phyloP scores from a whole-genome alignment of 2,329 filamentous ascomycete species.

The Exophiala sp. region DNA sequence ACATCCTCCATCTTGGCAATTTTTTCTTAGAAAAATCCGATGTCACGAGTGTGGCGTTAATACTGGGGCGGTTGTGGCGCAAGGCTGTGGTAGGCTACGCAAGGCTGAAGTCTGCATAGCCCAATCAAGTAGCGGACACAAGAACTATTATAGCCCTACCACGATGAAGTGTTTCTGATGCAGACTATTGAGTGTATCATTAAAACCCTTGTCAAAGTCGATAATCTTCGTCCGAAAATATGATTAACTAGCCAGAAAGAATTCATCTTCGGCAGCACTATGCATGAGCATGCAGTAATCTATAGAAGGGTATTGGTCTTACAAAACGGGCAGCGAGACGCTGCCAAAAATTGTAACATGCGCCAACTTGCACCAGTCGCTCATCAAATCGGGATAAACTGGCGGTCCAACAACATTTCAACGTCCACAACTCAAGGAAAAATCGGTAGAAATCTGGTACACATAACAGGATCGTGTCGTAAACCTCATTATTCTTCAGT shows the following conservation, averaged over 20 bases:
- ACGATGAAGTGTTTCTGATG: too few relatives aligned
- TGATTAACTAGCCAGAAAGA: background rate
- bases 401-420: background rate
- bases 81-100: background rate
- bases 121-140: too few relatives aligned
- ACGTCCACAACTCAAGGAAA: background rate
- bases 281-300: background rate
- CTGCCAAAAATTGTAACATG: background rate
- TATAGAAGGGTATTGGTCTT: background rate
- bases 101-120: conserved; percentile 1
- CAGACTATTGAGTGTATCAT: background rate
- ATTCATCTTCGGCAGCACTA: background rate
- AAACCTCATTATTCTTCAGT: conserved; percentile 27
- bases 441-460: background rate
- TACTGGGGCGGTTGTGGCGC: conserved; percentile 4
- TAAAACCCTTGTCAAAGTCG: background rate
- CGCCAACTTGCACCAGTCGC: background rate
- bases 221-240: background rate
- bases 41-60: background rate
- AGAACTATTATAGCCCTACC: too few relatives aligned
- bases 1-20: background rate
- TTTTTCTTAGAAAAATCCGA: background rate
- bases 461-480: conserved; percentile 15
- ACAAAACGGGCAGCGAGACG: background rate
- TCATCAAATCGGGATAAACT: background rate